Conservation (phyloP, 1,284 basidiomycete genomes). For the Ustilago lituana region DNA sequence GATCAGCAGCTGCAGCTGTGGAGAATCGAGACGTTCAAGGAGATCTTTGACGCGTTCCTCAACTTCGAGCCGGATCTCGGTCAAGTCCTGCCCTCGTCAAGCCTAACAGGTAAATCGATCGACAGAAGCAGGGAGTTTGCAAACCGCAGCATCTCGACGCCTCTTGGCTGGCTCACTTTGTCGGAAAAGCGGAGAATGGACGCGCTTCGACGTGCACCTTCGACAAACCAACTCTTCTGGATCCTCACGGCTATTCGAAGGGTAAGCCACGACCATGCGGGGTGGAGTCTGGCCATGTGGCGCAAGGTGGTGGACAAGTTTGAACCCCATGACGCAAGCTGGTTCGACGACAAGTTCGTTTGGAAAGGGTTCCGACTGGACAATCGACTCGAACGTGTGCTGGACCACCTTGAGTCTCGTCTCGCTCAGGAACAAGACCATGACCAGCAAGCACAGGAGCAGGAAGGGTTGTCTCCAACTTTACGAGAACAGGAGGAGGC, state of each 20-base stretch:
- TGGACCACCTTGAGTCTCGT: constrained; percentile 24
- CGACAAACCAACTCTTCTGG: constrained; percentile 44
- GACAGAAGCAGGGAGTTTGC: background rate
- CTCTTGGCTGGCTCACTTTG: constrained; percentile 16
- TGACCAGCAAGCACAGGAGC: background rate
- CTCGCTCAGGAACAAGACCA: constrained; percentile 1
- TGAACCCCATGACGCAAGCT: background rate
- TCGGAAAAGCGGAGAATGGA: constrained; percentile 25
- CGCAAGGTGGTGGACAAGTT: constrained; percentile 36
- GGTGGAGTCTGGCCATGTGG: constrained; percentile 45
- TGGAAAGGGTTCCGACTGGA: constrained; percentile 26
- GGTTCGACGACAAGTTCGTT: no score
- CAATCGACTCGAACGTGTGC: constrained; percentile 29
- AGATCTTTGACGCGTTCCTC: constrained; percentile 43
- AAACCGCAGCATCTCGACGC: constrained; percentile 14
- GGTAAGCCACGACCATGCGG: constrained; percentile 35
- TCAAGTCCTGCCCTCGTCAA: background rate
- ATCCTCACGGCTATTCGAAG: constrained; percentile 39
- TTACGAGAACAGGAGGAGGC: no score
- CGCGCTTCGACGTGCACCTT: constrained; percentile 16
- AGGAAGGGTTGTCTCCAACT: no score
- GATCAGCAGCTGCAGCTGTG: constrained; percentile 22
- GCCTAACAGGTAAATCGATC: background rate
- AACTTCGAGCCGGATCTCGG: constrained; percentile 17
- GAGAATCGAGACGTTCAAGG: constrained; percentile 34